Evolutionary conservation across 306 rosid genomes (phyloP), one percentile per base, ranked within the genome.

Genomic region (Geum urbanum): DNA sequence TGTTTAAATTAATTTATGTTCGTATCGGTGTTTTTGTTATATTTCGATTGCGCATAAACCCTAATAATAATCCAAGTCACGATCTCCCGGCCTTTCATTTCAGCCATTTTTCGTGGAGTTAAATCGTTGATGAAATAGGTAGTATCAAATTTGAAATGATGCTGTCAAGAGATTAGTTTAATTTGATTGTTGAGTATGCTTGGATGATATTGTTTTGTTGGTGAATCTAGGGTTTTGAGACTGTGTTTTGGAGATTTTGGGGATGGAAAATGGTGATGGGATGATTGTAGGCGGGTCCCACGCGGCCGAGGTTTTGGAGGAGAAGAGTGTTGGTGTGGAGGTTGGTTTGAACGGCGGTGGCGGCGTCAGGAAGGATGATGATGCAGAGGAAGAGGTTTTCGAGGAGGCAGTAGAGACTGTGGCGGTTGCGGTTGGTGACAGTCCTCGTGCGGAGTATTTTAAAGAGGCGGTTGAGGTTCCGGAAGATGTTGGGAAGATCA

Each of bases 261-360:
- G 67, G 63, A 85, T 90, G 97, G 97, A 85, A 70, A 77, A 81
- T 79, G 84, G 81, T 73, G 83, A 65, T 67, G 85, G 65, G 27
- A 24, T 24, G 60, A 62, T 72, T 79, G 69, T 74, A 49, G 72
- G 66, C 66, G 86, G 77, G 59, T 73, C 76, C 74, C 69, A 74
- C 22, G 70, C 40, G 78, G 76, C 39, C 62, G 86, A 73, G 72
- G 81, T 78, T 68, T 66, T 77, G 8, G 72, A 45, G 62, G 89
- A 75, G 74, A 68, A 66, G 50, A 24, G 27, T 24, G 27, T 24
- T 24, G 87, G 65, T 68, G 76, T 86, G 71, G 80, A 75, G 0
- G 27, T 24, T 24, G 87, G 65, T 68, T 78, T 86, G 71, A 81
- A 75, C 18, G 27, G 27, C 27, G 27, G 27, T 0, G 81, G 82